These are phyloP conservation scores for Cryptosporidium tyzzeri DNA, from an alignment of 169 alveolate species.

Conservation along the genomic window DNA sequence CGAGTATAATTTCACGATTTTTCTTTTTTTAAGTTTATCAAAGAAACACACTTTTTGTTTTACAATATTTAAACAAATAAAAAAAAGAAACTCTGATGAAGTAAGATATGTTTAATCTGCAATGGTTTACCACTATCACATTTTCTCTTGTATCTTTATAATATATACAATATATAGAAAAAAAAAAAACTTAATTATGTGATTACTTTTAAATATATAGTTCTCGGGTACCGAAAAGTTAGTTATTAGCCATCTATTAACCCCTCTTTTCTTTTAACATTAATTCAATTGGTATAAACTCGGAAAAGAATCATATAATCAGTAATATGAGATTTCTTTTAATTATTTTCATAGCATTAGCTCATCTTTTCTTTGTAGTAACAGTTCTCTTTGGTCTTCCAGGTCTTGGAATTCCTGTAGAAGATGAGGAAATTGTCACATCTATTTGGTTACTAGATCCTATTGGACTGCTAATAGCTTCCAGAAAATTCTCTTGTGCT, in stretches of 20 bases:
- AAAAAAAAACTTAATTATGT: neutral
- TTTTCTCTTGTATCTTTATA: neutral
- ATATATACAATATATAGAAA: neutral
- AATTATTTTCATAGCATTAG: too few relatives aligned
- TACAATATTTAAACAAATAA: neutral
- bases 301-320: neutral
- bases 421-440: neutral
- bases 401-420: constrained; percentile 45
- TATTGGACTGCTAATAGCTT: neutral
- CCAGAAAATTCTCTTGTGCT: neutral
- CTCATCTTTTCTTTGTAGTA: neutral
- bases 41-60: neutral
- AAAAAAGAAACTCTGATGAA: neutral
- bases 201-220: neutral
- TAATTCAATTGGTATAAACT: neutral
- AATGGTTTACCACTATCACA: neutral
- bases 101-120: neutral
- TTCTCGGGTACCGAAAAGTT: neutral
- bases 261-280: too few relatives aligned
- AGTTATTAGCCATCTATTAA: neutral
- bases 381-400: constrained; percentile 16
- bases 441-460: neutral
- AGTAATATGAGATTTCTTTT: neutral
- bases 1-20: neutral
- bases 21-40: neutral